phyloP scores from a whole-genome alignment of 2,329 filamentous ascomycete genomes.

The Catunica adiposa region DNA sequence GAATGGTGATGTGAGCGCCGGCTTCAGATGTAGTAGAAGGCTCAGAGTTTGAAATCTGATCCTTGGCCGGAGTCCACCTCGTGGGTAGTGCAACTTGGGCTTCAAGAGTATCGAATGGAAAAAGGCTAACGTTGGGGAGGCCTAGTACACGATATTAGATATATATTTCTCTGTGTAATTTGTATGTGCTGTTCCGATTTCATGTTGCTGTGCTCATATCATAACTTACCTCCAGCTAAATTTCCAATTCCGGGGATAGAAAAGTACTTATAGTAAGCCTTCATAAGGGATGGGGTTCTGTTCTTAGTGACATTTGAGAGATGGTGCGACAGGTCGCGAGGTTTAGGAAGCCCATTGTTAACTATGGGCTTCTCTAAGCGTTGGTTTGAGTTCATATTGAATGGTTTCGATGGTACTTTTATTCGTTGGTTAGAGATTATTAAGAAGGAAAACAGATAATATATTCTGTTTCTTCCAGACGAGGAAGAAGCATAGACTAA shows the following conservation, averaged over 20 bases:
- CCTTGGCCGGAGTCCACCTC: constrained; percentile 47
- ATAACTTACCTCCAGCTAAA: constrained; percentile 40
- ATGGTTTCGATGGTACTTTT: background rate
- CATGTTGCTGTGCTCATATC: too few relatives aligned
- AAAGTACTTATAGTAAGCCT: constrained; percentile 78
- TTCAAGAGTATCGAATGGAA: constrained; percentile 83
- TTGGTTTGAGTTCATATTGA: background rate
- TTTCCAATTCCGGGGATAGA: constrained; percentile 44
- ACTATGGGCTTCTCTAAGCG: background rate
- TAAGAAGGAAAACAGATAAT: background rate
- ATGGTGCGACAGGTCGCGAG: constrained; percentile 65
- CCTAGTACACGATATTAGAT: constrained; percentile 29
- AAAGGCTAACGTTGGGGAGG: constrained; percentile 64
- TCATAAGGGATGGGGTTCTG: constrained; percentile 50
- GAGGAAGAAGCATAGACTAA: background rate
- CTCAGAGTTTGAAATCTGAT: constrained; percentile 5
- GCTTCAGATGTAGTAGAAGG: constrained; percentile 19
- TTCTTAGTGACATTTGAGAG: constrained; percentile 53
- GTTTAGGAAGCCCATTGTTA: constrained; percentile 20
- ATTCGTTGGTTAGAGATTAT: background rate
- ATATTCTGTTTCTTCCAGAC: background rate
- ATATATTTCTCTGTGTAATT: background rate
- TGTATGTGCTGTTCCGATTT: background rate
- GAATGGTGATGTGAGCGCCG: constrained; percentile 47
- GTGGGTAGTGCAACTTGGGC: constrained; percentile 59